phyloP scores from a whole-genome alignment of 2,329 filamentous ascomycete genomes.

The Xylaria hypoxylon region DNA sequence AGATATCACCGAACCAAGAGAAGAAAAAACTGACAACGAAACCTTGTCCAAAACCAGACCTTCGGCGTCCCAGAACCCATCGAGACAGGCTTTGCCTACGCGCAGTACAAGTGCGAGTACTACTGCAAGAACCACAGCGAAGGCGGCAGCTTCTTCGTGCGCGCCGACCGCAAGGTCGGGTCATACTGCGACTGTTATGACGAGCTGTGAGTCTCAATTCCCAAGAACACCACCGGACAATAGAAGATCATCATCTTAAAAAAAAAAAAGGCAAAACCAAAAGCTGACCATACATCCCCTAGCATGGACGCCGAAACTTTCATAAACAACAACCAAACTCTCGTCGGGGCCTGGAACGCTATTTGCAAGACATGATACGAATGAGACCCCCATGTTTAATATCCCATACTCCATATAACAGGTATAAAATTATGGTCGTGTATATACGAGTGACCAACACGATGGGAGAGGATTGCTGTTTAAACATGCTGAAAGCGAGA shows the following conservation, averaged over 20 bases:
- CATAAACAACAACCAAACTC: slow-evolving; percentile 42
- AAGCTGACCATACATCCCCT: background rate
- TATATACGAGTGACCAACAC: background rate
- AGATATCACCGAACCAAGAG: background rate
- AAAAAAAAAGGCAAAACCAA: background rate
- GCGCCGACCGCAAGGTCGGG: slow-evolving; percentile 31
- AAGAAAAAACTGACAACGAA: background rate
- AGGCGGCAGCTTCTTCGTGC: slow-evolving; percentile 49
- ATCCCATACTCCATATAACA: background rate
- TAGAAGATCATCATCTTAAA: too few species aligned
- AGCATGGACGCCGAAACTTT: slow-evolving; percentile 47
- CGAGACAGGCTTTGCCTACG: slow-evolving; percentile 50
- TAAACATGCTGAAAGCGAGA: too few species aligned
- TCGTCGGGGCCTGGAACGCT: slow-evolving; percentile 49
- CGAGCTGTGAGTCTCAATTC: slow-evolving; percentile 44
- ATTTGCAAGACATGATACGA: slow-evolving; percentile 41
- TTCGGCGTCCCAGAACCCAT: slow-evolving; percentile 47
- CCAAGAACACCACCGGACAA: background rate
- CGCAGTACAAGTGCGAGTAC: slow-evolving; percentile 52
- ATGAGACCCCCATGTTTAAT: background rate
- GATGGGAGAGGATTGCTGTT: too few species aligned
- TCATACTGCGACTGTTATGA: slow-evolving; percentile 47
- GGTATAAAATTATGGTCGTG: background rate
- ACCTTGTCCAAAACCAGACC: slow-evolving; percentile 39
- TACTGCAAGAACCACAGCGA: slow-evolving; percentile 45